These are phyloP conservation scores for Paramecium caudatum DNA, from an alignment of 73 alveolate species.

Conservation along the genomic window DNA sequence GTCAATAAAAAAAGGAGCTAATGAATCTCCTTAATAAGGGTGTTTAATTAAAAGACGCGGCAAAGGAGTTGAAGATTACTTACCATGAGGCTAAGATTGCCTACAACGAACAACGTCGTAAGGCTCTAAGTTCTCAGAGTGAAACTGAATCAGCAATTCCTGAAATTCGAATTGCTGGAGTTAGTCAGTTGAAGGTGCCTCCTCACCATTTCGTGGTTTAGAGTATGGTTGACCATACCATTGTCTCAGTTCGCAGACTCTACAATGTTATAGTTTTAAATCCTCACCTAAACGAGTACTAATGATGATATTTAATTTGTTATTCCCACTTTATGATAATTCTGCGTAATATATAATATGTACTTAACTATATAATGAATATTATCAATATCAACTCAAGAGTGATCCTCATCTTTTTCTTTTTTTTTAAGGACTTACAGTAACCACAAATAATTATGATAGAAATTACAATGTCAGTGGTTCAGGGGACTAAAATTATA, in stretches of 20 bases:
- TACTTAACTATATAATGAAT: background rate
- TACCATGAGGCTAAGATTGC: conserved; percentile 66
- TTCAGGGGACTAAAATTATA: background rate
- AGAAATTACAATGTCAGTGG: conserved; percentile 3
- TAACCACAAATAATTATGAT: conserved; percentile 2
- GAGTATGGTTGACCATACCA: conserved; percentile 33
- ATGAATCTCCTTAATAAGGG: conserved; percentile 22
- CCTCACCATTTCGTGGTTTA: conserved; percentile 41
- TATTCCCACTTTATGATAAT: conserved; percentile 5
- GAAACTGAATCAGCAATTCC: conserved; percentile 25
- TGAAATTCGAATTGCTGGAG: conserved; percentile 56
- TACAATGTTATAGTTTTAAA: conserved; percentile 64
- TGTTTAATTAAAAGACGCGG: conserved; percentile 49
- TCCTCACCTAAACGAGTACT: background rate
- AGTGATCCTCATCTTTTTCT: conserved; percentile 31
- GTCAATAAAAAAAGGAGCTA: background rate
- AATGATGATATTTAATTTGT: conserved; percentile 49
- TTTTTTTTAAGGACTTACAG: conserved; percentile 20
- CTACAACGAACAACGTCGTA: conserved; percentile 43
- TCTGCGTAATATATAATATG: conserved; percentile 43
- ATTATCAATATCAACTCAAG: conserved; percentile 43
- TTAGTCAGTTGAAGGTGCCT: conserved; percentile 26
- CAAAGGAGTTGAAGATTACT: conserved; percentile 2
- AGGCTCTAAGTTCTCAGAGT: background rate
- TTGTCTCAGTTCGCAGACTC: conserved; percentile 45